Conservation (phyloP, 2,329 filamentous ascomycete genomes). For the Xenoacremonium recifei region DNA sequence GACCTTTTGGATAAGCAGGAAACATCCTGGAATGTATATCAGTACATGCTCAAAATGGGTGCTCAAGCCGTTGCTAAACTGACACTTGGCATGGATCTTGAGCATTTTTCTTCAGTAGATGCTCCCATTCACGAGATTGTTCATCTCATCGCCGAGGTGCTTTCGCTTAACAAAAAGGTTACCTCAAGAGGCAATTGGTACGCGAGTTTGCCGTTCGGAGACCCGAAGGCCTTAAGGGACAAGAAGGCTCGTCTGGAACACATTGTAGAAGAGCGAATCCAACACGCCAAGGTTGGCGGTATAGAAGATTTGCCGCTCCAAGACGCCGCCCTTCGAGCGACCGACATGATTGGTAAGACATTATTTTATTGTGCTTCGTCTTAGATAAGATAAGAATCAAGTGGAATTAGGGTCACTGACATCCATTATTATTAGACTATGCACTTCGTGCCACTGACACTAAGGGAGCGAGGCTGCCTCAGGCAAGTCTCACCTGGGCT, state of each 20-base stretch:
- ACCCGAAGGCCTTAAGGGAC: constrained; percentile 43
- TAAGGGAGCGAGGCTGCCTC: constrained; percentile 53
- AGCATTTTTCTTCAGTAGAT: constrained; percentile 43
- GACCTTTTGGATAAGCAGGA: constrained; percentile 48
- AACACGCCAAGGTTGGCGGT: constrained; percentile 34
- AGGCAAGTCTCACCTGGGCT: constrained; percentile 23
- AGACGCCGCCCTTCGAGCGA: constrained; percentile 49
- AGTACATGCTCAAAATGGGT: constrained; percentile 49
- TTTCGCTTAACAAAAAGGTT: constrained; percentile 60
- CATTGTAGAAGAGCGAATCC: constrained; percentile 39
- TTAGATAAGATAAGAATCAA: no score
- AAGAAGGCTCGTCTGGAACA: constrained; percentile 31
- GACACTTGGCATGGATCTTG: constrained; percentile 44
- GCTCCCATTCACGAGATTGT: constrained; percentile 52
- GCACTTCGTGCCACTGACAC: constrained; percentile 50
- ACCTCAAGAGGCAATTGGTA: constrained; percentile 57
- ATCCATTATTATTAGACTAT: no score
- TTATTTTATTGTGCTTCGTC: no score
- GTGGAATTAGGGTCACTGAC: no score
- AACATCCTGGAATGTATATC: constrained; percentile 48
- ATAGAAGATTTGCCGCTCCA: constrained; percentile 40
- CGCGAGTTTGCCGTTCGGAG: constrained; percentile 54
- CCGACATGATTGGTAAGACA: constrained; percentile 34
- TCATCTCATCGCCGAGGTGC: constrained; percentile 44
- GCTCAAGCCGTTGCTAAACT: constrained; percentile 45